Conservation (phyloP, 805 yeast species). For the Wickerhamomyces chambardii region DNA sequence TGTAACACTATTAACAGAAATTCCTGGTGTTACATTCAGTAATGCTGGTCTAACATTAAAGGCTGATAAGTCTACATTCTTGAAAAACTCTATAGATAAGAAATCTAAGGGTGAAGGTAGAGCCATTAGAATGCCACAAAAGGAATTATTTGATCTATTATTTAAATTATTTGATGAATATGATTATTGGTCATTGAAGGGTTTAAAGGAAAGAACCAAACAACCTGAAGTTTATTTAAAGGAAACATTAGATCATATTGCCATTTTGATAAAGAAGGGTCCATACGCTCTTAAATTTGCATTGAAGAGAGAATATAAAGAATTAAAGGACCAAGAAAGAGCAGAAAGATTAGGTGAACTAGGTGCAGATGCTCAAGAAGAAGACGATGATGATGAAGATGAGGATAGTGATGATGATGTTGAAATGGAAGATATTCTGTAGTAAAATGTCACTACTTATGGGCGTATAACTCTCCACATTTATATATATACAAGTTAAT, state of each 20-base stretch:
- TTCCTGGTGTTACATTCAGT: constrained; percentile 83
- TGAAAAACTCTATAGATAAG: constrained; percentile 38
- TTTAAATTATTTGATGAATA: constrained; percentile 89
- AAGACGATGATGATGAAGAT: constrained; percentile 44
- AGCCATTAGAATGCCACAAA: constrained; percentile 90
- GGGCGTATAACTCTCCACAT: no score
- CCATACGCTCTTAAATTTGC: constrained; percentile 92
- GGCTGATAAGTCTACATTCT: constrained; percentile 63
- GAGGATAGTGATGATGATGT: constrained; percentile 59
- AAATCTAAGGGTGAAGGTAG: constrained; percentile 56
- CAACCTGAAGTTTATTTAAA: constrained; percentile 94
- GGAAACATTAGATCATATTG: constrained; percentile 86
- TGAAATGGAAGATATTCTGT: constrained; percentile 71
- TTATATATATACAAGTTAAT: no score
- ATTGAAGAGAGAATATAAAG: constrained; percentile 82
- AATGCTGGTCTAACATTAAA: constrained; percentile 79
- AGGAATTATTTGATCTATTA: constrained; percentile 79
- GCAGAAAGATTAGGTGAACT: constrained; percentile 53
- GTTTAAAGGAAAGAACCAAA: constrained; percentile 84
- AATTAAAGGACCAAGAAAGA: constrained; percentile 67
- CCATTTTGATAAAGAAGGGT: constrained; percentile 84
- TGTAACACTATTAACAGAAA: constrained; percentile 62
- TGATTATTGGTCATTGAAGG: constrained; percentile 95
- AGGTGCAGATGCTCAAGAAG: constrained; percentile 21
- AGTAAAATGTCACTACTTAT: no score